phyloP scores from a whole-genome alignment of 1,284 basidiomycete genomes.

The Cryptococcus floricola region DNA sequence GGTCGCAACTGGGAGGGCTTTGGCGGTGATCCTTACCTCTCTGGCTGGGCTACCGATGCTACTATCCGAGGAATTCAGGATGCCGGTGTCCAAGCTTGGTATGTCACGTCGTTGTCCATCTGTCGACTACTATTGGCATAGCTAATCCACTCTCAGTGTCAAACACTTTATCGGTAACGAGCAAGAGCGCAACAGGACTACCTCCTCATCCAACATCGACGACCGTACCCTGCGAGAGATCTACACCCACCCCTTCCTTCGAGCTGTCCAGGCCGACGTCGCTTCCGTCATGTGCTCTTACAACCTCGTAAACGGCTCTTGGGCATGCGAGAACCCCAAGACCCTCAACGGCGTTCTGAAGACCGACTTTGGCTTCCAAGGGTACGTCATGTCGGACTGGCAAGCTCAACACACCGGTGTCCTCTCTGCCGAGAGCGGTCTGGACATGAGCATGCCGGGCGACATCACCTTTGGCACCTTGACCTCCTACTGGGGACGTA shows the following conservation, averaged over 20 bases:
- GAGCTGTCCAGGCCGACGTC: constrained; percentile 65
- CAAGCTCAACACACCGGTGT: constrained; percentile 57
- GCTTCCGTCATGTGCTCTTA: constrained; percentile 75
- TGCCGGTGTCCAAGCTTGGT: constrained; percentile 60
- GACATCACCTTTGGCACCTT: constrained; percentile 55
- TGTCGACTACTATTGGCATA: too few species aligned
- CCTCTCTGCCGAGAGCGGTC: constrained; percentile 56
- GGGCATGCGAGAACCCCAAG: constrained; percentile 64
- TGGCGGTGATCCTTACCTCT: constrained; percentile 62
- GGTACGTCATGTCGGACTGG: constrained; percentile 69
- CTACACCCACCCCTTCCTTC: constrained; percentile 58
- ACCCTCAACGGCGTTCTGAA: constrained; percentile 67
- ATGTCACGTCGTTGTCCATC: too few species aligned
- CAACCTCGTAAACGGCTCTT: constrained; percentile 58
- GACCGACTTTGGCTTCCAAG: constrained; percentile 73
- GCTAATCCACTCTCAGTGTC: constrained; percentile 48
- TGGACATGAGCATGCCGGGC: constrained; percentile 66
- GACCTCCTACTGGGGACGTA: constrained; percentile 56
- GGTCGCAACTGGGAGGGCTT: constrained; percentile 86
- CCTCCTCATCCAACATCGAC: constrained; percentile 65
- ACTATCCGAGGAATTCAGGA: constrained; percentile 71
- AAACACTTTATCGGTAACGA: constrained; percentile 61
- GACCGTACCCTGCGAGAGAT: constrained; percentile 61
- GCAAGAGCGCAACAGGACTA: constrained; percentile 43
- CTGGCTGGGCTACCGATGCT: constrained; percentile 64